Base-by-base conservation (phyloP, 768 basidiomycete genomes). In the Obba rivulosa region DNA sequence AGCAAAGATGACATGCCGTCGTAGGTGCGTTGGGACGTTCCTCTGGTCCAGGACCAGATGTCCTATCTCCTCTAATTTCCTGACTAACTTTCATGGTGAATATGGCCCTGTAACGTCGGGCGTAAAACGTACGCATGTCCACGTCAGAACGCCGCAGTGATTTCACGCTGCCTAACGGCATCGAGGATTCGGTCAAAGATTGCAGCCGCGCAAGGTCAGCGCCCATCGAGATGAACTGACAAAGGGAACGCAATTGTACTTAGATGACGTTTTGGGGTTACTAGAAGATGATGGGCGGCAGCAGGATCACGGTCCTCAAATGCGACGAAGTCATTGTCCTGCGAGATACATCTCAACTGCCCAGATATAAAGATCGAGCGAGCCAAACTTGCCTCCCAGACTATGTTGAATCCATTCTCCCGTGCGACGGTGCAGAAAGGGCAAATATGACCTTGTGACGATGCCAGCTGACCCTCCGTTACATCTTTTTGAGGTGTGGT, bases 81-180 rank as follows among this genome's bases (percentile, higher is more conserved):
- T 61, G 1, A 80, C 78, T 80, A 13, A 22, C 21, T 17, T 49
- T 62, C 52, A 48, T 58, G 54, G 60, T 53, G 63, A 8, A 16
- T 13, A 7, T 64, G 63, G n/a, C 49, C 53, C 52, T 48, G 3
- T 42, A 22, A 41, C 28, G 8, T 34, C 49, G 21, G 17, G 37
- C 8, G 59, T 61, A 17, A 49, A n/a, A 10, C 68, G 25, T 58
- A 86, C 85, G 68, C 47, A 85, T 66, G 21, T 65, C 57, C 2
- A 69, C 69, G 51, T 88, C 79, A 8, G 58, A 49, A 49, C 57
- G 59, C 5, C 52, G 61, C 23, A 89, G 59, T 1, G 70, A 59
- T 54, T 67, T 76, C 17, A 87, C 76, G 45, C 78, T 87, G 28
- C 60, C 86, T 87, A 51, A 21, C 51, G 20, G 43, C 10, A 22